These are phyloP conservation scores for Nannochloropsis limnetica DNA, from an alignment of 352 stramenopile species.

Conservation along the genomic window DNA sequence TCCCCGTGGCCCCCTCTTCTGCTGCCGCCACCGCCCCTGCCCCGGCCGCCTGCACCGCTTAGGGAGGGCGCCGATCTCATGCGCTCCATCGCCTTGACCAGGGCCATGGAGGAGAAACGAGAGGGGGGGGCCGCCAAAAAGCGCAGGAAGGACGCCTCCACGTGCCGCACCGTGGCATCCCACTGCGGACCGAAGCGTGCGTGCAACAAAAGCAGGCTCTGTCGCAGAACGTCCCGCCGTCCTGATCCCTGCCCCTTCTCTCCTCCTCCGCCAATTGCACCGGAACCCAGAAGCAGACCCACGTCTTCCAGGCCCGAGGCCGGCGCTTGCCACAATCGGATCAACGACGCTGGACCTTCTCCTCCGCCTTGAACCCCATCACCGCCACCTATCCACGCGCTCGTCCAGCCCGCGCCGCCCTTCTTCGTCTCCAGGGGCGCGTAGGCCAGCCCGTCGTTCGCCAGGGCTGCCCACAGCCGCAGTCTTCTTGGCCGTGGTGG, in stretches of 20 bases:
- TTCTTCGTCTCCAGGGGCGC: constrained; percentile 32
- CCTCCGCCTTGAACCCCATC: background rate
- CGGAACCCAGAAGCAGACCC: background rate
- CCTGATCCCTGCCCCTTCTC: background rate
- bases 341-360: background rate
- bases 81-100: constrained; percentile 12
- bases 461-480: background rate
- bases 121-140: background rate
- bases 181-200: background rate
- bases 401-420: background rate
- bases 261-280: background rate
- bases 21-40: background rate
- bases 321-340: constrained; percentile 7
- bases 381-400: background rate
- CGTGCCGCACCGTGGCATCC: background rate
- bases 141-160: background rate
- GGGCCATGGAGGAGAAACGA: constrained; percentile 7
- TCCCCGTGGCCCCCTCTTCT: background rate
- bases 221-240: background rate
- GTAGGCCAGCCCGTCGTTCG: constrained; percentile 15
- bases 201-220: background rate
- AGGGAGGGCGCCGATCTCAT: background rate
- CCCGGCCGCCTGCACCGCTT: background rate
- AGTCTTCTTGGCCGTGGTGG: background rate
- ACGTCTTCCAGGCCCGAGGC: background rate